phyloP scores from a whole-genome alignment of 208 protist genomes.

The Eutreptiella sp. region DNA sequence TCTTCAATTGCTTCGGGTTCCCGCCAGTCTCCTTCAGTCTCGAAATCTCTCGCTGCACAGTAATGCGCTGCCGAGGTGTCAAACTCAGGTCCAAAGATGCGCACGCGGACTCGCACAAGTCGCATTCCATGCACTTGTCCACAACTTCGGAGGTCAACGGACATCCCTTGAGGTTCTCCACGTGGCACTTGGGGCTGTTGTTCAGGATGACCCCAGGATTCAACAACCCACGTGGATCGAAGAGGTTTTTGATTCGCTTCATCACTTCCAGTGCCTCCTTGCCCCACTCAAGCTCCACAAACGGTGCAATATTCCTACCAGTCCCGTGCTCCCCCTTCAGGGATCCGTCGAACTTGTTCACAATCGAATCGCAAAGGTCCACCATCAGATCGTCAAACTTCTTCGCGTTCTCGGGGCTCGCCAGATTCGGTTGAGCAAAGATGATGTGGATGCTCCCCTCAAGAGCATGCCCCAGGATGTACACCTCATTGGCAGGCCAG shows the following conservation, averaged over 20 bases:
- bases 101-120: constrained; percentile 46
- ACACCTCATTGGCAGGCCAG: constrained; percentile 42
- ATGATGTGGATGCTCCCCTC: constrained; percentile 46
- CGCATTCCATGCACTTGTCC: constrained; percentile 47
- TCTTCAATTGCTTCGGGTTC: constrained; percentile 1
- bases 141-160: constrained; percentile 34
- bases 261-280: constrained; percentile 38
- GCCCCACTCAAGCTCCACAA: constrained; percentile 50
- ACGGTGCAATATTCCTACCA: constrained; percentile 44
- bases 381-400: constrained; percentile 41
- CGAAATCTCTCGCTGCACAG: constrained; percentile 29
- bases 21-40: constrained; percentile 7
- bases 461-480: constrained; percentile 41
- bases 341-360: constrained; percentile 35
- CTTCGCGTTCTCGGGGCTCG: no score
- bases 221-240: constrained; percentile 37
- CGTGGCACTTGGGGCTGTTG: constrained; percentile 36
- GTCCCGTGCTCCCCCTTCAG: constrained; percentile 46
- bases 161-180: constrained; percentile 40
- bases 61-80: constrained; percentile 43
- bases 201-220: constrained; percentile 47
- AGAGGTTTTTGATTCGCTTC: constrained; percentile 39
- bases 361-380: constrained; percentile 34
- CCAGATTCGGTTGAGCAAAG: constrained; percentile 42
- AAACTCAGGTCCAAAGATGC: constrained; percentile 40